Evolutionary conservation across 805 yeast genomes (phyloP).

Genomic region (Wickerhamiella sergipiensis): DNA sequence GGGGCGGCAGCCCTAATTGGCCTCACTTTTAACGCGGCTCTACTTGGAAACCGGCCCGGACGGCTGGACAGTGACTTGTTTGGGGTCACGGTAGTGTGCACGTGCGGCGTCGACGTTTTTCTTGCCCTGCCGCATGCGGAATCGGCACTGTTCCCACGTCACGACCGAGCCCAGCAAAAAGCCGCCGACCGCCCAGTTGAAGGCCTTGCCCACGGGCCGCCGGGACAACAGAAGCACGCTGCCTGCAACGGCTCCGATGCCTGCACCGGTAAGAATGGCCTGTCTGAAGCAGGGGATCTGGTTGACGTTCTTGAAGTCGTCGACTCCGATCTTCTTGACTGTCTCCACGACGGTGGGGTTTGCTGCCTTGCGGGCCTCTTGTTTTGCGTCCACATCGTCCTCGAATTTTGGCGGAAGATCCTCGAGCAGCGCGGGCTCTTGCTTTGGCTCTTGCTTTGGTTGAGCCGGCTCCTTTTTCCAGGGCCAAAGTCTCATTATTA

Average conservation of each 20-base stretch:
- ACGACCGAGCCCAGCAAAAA: slow-evolving; percentile 64
- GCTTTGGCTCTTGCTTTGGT: neutral
- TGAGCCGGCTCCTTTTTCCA: neutral
- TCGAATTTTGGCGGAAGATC: slow-evolving; percentile 23
- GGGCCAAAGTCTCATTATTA: slow-evolving; percentile 18
- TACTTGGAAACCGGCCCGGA: neutral
- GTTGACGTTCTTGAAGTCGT: slow-evolving; percentile 23
- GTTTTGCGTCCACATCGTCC: slow-evolving; percentile 14
- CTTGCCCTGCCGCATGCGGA: slow-evolving; percentile 50
- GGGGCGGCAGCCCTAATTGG: neutral
- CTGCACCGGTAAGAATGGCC: slow-evolving; percentile 25
- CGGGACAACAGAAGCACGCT: slow-evolving; percentile 19
- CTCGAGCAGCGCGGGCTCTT: slow-evolving; percentile 16
- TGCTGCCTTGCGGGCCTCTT: slow-evolving; percentile 8
- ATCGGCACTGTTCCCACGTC: slow-evolving; percentile 89
- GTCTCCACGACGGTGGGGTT: slow-evolving; percentile 15
- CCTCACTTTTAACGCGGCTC: neutral
- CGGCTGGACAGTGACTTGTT: neutral
- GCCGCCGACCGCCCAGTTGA: slow-evolving; percentile 77
- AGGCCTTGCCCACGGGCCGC: slow-evolving; percentile 32
- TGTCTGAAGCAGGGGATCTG: slow-evolving; percentile 27
- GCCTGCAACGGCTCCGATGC: slow-evolving; percentile 21
- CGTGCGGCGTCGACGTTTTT: slow-evolving; percentile 59
- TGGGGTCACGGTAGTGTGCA: slow-evolving; percentile 17
- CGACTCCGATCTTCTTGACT: slow-evolving; percentile 13